Evolutionary conservation across 768 basidiomycete genomes (phyloP).

Genomic region (Boletus vermiculosoides): DNA sequence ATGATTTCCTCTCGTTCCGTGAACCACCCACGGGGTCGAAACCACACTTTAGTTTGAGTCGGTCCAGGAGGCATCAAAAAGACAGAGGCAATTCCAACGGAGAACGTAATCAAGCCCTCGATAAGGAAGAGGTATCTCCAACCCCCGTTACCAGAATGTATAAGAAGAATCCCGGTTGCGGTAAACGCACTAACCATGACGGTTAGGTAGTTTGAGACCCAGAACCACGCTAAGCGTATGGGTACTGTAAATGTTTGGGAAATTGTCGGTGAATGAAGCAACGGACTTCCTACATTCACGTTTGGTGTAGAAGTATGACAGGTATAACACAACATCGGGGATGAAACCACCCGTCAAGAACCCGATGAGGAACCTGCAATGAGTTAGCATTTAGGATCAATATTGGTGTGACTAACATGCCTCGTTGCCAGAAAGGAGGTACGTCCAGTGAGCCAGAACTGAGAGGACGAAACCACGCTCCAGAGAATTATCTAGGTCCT

Average conservation of each 20-base stretch:
- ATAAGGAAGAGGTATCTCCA: constrained; percentile 34
- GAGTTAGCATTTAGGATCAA: background rate
- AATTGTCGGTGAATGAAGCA: too few species aligned
- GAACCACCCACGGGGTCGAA: constrained; percentile 60
- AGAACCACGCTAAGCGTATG: constrained; percentile 63
- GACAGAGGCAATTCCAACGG: constrained; percentile 51
- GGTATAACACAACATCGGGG: constrained; percentile 40
- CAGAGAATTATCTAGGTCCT: constrained; percentile 48
- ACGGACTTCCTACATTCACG: background rate
- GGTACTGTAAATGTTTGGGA: background rate
- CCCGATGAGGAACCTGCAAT: constrained; percentile 47
- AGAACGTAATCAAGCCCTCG: constrained; percentile 46
- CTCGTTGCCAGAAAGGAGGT: constrained; percentile 54
- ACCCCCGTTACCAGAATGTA: constrained; percentile 21
- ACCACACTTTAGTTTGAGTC: constrained; percentile 55
- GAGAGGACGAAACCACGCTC: constrained; percentile 55
- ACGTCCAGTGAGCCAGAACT: constrained; percentile 58
- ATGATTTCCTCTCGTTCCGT: constrained; percentile 58
- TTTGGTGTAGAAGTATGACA: constrained; percentile 4
- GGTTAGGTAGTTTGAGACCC: constrained; percentile 56
- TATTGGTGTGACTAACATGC: constrained; percentile 18
- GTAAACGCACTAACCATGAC: constrained; percentile 59
- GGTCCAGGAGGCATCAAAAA: constrained; percentile 60
- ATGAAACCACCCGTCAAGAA: constrained; percentile 67
- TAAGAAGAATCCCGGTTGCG: constrained; percentile 57